These are phyloP conservation scores for Lecanicillium sp. DNA, from an alignment of 2,329 filamentous ascomycete species.

Conservation along the genomic window DNA sequence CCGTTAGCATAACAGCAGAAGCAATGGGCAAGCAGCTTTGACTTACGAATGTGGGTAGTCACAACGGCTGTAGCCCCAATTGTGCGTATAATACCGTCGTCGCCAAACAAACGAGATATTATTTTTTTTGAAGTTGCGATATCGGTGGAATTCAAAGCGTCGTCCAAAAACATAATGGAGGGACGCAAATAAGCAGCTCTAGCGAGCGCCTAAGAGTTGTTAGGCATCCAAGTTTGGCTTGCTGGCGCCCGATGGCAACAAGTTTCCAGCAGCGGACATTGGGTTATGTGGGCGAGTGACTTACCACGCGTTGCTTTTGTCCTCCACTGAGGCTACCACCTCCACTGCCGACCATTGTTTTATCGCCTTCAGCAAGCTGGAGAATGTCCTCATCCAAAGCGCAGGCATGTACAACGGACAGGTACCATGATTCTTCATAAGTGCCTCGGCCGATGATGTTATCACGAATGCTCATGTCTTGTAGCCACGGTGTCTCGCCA, in stretches of 20 bases:
- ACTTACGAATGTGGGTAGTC: background rate
- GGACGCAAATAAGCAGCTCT: conserved; percentile 84
- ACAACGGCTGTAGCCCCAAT: conserved; percentile 10
- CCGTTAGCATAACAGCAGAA: no score
- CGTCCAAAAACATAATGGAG: conserved; percentile 82
- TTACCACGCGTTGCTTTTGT: conserved; percentile 15
- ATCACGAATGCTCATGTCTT: background rate
- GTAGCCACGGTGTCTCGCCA: conserved; percentile 4
- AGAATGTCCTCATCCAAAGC: conserved; percentile 33
- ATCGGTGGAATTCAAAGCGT: conserved; percentile 26
- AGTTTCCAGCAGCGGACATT: no score
- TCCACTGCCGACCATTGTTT: conserved; percentile 6
- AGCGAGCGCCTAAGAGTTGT: conserved; percentile 48
- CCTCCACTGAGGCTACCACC: conserved; percentile 13
- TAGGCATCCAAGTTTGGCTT: no score
- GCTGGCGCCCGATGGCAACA: no score
- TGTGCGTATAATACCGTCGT: conserved; percentile 9
- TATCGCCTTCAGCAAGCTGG: background rate
- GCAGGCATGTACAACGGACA: background rate
- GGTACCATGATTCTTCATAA: background rate
- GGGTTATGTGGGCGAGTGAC: no score
- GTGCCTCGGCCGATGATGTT: background rate
- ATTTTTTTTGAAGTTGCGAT: conserved; percentile 8
- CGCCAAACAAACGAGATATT: conserved; percentile 9
- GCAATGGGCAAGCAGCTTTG: no score